Base-by-base conservation (phyloP, 2,329 filamentous ascomycete genomes). In the Ascocoryne sarcoides region DNA sequence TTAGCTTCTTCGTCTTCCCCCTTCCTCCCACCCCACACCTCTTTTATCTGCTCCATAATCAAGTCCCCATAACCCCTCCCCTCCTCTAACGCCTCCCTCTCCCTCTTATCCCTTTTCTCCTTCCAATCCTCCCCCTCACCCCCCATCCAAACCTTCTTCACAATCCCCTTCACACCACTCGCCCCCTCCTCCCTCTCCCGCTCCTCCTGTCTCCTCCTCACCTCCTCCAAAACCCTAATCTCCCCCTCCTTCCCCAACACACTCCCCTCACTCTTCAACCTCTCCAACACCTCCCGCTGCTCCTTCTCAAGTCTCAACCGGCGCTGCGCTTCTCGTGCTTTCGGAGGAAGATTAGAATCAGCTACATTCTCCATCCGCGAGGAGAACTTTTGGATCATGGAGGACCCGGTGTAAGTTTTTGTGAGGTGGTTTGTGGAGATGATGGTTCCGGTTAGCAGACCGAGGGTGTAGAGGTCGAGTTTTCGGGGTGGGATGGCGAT, bases 401-500 rank as follows among this genome's bases (percentile, higher is more conserved):
- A 50, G 4, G 49, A 39, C 5, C 58, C 58, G 2, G 54, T 58
- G 31, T 55, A 58, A 32, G 57, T 50, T 10, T 44, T 39, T 1
- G 48, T 38, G 10, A 60, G 40, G n/a, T 61, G 51, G 37, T 61
- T 60, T 2, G 43, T 51, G 20, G 49, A 51, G 2, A 53, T 30
- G 15, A 51, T 49, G 5, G 52, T 58, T 2, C 66, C 65, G 19
- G 65, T 58, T 31, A 65, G 59, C 5, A 80, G 66, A 0, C 64
- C 64, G 50, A 76, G 64, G 14, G 75, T 79, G 60, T 76, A 79
- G 39, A 73, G 52, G 54, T 80, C 76, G 36, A 81, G 59, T 59
- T 79, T 79, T 33, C 76, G 72, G 1, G 76, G 76, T 8, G 76
- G 76, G 8, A 80, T 60, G 12, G 68, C 53, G 35, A 69, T 68